Evolutionary conservation across 441 rosid genomes (phyloP), one percentile per base, ranked within the genome.

Genomic region (Croton laevigatus): DNA sequence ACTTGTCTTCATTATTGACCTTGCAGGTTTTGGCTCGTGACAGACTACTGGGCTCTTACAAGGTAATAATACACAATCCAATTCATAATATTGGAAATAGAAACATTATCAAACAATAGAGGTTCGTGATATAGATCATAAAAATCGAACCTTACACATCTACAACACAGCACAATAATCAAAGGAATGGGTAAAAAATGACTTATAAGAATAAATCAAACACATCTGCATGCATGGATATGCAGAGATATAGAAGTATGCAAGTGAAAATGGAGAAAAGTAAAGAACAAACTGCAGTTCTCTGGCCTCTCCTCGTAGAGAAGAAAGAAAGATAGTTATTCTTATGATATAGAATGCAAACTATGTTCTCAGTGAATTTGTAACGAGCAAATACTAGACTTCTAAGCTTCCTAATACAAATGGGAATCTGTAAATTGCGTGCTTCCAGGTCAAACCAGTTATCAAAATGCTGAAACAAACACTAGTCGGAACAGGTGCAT

Each of bases 21-120:
- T 72, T 52, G 69, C 83, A 94, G 97, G 85, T 94, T 76, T 82
- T 94, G 77, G 98, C 97, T 78, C 97, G 97, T 8, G 98, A 94
- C 76, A 84, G 98, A 81, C 78, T 90, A 73, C 71, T 94, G 67
- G 98, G 98, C 42, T 86, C 97, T 69, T 91, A 88, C 85, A 91
- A 94, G 98, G 98, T 94, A 76, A 44, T 62, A 44, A 58, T 46
- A 36, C 73, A 65, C 52, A 53, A 48, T 59, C 1, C 55, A 53
- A 22, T 62, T 61, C 38, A 51, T 19, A 52, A 23, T 51, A 17
- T 42, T 59, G 55, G 36, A 62, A 61, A 23, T 40, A 36, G 49
- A 37, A 10, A 44, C 13, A 46, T n/a, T n/a, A n/a, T n/a, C 2
- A 27, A 27, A 27, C 32, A 1, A 20, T 38, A 42, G 3, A 17